These are phyloP conservation scores for Psilocybe subaeruginosa DNA, from an alignment of 768 basidiomycete species.

Conservation along the genomic window DNA sequence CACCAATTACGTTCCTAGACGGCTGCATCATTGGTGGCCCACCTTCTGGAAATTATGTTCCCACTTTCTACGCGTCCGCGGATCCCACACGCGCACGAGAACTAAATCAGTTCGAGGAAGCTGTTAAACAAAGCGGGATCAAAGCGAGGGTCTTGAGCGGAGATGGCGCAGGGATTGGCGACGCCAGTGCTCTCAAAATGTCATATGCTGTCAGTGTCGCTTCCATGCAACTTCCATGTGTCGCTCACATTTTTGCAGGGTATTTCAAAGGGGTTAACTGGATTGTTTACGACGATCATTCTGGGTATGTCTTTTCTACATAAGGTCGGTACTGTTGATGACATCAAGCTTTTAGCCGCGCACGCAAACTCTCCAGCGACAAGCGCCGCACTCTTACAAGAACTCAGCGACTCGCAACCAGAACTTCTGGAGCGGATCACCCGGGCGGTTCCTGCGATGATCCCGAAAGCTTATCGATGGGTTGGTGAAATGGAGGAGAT, in stretches of 20 bases:
- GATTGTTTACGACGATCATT: slow-evolving; percentile 58
- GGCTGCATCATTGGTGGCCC: slow-evolving; percentile 61
- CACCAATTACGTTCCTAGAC: slow-evolving; percentile 51
- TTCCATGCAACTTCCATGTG: background rate
- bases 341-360: slow-evolving; percentile 40
- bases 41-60: slow-evolving; percentile 49
- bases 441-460: slow-evolving; percentile 45
- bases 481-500: slow-evolving; percentile 70
- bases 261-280: slow-evolving; percentile 57
- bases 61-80: slow-evolving; percentile 58
- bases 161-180: slow-evolving; percentile 52
- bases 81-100: slow-evolving; percentile 35
- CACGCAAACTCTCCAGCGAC: slow-evolving; percentile 63
- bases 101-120: slow-evolving; percentile 38
- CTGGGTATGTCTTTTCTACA: slow-evolving; percentile 39
- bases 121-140: slow-evolving; percentile 45
- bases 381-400: slow-evolving; percentile 55
- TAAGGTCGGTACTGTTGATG: background rate
- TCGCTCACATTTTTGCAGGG: slow-evolving; percentile 37
- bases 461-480: slow-evolving; percentile 68
- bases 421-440: slow-evolving; percentile 42
- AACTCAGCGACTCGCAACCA: slow-evolving; percentile 51
- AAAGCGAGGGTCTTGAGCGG: slow-evolving; percentile 48
- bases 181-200: slow-evolving; percentile 68
- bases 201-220: slow-evolving; percentile 55